phyloP scores from a whole-genome alignment of 2,329 filamentous ascomycete species.

The Microcyclosporella mali region DNA sequence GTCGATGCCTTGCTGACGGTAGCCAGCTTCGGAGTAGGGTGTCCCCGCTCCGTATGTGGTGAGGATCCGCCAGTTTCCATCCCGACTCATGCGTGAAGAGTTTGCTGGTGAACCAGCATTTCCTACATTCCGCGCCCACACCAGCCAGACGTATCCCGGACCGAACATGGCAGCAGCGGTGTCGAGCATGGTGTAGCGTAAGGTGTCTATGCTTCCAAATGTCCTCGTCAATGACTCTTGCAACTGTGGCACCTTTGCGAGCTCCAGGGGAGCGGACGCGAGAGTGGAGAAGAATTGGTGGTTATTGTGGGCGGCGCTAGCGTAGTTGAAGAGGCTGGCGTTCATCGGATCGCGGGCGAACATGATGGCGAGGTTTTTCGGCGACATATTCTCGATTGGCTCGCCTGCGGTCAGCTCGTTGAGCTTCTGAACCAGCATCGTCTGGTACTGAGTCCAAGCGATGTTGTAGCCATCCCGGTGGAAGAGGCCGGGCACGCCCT shows the following conservation, averaged over 20 bases:
- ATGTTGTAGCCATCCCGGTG: slow-evolving; percentile 63
- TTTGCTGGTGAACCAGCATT: slow-evolving; percentile 25
- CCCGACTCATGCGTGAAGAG: slow-evolving; percentile 28
- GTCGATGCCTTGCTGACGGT: slow-evolving; percentile 62
- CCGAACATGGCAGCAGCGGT: slow-evolving; percentile 91
- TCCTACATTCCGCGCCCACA: slow-evolving; percentile 40
- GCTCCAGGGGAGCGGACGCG: slow-evolving; percentile 22
- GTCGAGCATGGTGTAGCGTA: slow-evolving; percentile 70
- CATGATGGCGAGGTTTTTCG: slow-evolving; percentile 64
- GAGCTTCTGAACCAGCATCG: slow-evolving; percentile 65
- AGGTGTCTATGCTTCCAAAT: slow-evolving; percentile 78
- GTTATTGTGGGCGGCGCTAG: slow-evolving; percentile 93
- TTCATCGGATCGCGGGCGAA: slow-evolving; percentile 71
- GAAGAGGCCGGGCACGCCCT: slow-evolving; percentile 66
- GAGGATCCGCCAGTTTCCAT: slow-evolving; percentile 58
- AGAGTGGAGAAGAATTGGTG: slow-evolving; percentile 66
- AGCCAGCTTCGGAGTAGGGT: slow-evolving; percentile 79
- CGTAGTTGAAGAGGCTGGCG: slow-evolving; percentile 87
- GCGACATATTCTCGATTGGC: slow-evolving; percentile 54
- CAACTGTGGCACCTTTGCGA: slow-evolving; percentile 54
- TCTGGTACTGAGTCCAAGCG: slow-evolving; percentile 80
- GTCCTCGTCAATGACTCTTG: slow-evolving; percentile 56
- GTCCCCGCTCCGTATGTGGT: slow-evolving; percentile 87
- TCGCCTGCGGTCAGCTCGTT: slow-evolving; percentile 68
- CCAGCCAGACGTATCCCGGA: slow-evolving; percentile 94